These are phyloP conservation scores for Coemansia sp. DNA, from an alignment of 192 early-diverging fungal species.

Conservation along the genomic window DNA sequence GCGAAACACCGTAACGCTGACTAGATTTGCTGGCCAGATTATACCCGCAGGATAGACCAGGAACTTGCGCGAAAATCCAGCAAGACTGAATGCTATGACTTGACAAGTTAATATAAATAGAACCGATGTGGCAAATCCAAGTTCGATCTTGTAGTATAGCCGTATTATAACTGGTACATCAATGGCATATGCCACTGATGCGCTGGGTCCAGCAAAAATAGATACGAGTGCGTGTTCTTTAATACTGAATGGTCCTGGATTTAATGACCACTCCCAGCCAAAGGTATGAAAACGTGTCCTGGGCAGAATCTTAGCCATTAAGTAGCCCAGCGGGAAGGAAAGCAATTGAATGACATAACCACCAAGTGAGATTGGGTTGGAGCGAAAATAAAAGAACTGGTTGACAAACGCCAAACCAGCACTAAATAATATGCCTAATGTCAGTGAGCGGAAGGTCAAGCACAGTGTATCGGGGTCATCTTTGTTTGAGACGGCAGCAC, in stretches of 20 bases:
- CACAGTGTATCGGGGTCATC: slow-evolving; percentile 69
- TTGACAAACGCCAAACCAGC: slow-evolving; percentile 68
- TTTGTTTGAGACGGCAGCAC: slow-evolving; percentile 69
- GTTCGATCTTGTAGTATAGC: slow-evolving; percentile 61
- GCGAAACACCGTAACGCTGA: slow-evolving; percentile 77
- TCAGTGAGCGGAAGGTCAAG: slow-evolving; percentile 74
- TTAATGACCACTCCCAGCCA: slow-evolving; percentile 63
- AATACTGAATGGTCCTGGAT: slow-evolving; percentile 86
- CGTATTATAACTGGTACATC: slow-evolving; percentile 72
- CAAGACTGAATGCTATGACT: slow-evolving; percentile 68
- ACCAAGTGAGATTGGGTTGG: slow-evolving; percentile 72
- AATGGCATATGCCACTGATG: slow-evolving; percentile 68
- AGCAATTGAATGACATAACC: slow-evolving; percentile 76
- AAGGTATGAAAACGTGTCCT: slow-evolving; percentile 57
- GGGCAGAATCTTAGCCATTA: slow-evolving; percentile 68
- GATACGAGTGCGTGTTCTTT: slow-evolving; percentile 89
- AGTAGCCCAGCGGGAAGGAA: slow-evolving; percentile 72
- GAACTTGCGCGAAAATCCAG: slow-evolving; percentile 74
- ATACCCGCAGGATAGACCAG: slow-evolving; percentile 84
- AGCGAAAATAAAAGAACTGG: slow-evolving; percentile 87
- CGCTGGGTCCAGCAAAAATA: slow-evolving; percentile 74
- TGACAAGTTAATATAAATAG: slow-evolving; percentile 74
- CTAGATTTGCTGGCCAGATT: slow-evolving; percentile 85
- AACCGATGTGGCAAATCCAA: slow-evolving; percentile 67
- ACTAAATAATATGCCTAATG: slow-evolving; percentile 72